phyloP scores from a whole-genome alignment of 2,329 filamentous ascomycete species.

The Mycosphaerelloides madeirae region DNA sequence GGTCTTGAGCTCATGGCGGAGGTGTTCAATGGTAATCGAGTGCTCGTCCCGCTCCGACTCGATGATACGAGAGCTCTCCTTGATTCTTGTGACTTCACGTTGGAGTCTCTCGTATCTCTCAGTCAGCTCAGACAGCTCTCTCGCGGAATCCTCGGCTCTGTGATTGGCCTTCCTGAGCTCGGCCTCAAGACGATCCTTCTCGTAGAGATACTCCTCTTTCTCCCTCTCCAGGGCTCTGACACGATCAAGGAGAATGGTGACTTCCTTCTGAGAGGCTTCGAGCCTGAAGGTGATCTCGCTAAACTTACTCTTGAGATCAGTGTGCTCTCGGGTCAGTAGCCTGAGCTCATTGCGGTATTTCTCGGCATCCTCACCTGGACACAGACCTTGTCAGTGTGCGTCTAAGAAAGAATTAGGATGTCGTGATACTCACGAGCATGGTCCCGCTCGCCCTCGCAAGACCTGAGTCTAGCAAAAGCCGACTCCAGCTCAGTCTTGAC shows the following conservation, averaged over 20 bases:
- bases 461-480: constrained; percentile 17
- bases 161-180: constrained; percentile 25
- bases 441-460: constrained; percentile 25
- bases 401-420: no score
- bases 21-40: constrained; percentile 22
- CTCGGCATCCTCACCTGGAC: constrained; percentile 21
- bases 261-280: constrained; percentile 26
- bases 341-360: constrained; percentile 26
- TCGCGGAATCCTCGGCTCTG: constrained; percentile 21
- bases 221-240: constrained; percentile 26
- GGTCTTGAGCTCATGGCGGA: constrained; percentile 26
- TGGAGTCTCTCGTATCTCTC: constrained; percentile 25
- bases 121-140: constrained; percentile 22
- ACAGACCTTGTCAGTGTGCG: no score
- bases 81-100: constrained; percentile 24
- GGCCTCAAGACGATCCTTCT: constrained; percentile 28
- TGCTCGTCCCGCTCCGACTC: constrained; percentile 31
- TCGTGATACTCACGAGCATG: constrained; percentile 7
- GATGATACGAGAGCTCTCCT: constrained; percentile 23
- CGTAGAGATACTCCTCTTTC: constrained; percentile 22
- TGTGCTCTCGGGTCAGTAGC: constrained; percentile 26
- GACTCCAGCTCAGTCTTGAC: constrained; percentile 23
- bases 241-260: constrained; percentile 22
- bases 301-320: constrained; percentile 25
- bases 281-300: constrained; percentile 23